These are phyloP conservation scores for Aspergillus olivimuriae DNA, from an alignment of 495 filamentous ascomycete species.

Conservation along the genomic window DNA sequence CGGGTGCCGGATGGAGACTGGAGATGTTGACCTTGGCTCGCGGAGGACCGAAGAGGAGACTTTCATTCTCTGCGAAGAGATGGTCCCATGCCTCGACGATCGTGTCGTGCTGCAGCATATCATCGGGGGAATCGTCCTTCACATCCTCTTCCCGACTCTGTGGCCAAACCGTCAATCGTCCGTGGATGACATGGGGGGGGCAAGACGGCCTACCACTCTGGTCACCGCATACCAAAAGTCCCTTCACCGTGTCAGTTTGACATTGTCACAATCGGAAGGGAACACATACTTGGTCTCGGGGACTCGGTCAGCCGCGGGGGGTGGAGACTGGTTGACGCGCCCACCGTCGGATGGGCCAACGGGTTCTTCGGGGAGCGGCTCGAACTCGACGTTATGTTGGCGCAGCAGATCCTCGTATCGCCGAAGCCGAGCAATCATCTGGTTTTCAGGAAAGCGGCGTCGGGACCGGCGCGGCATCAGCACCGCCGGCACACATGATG, in stretches of 20 bases:
- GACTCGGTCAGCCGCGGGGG: too few relatives aligned
- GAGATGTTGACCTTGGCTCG: slow-evolving; percentile 36
- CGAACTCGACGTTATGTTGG: slow-evolving; percentile 45
- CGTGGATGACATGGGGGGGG: too few relatives aligned
- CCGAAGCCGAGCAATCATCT: slow-evolving; percentile 46
- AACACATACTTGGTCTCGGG: too few relatives aligned
- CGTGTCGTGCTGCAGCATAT: slow-evolving; percentile 21
- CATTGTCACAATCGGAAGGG: too few relatives aligned
- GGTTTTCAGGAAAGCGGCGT: slow-evolving; percentile 48
- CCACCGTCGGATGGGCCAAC: background rate
- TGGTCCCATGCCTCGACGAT: slow-evolving; percentile 43
- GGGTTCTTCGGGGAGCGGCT: slow-evolving; percentile 39
- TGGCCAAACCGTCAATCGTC: too few relatives aligned
- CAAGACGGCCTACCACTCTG: too few relatives aligned
- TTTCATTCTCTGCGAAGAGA: slow-evolving; percentile 26
- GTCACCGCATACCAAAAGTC: too few relatives aligned
- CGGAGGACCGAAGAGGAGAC: slow-evolving; percentile 45
- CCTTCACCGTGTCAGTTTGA: too few relatives aligned
- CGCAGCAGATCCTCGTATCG: slow-evolving; percentile 47
- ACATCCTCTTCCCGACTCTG: too few relatives aligned
- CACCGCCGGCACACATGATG: slow-evolving; percentile 43
- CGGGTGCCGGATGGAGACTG: slow-evolving; percentile 39
- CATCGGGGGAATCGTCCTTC: slow-evolving; percentile 19
- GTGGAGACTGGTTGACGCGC: too few relatives aligned
- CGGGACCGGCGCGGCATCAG: slow-evolving; percentile 34